A percentile compares a stretch with the other conserved stretches of the same genome.
Conservation (phyloP, 192 early-diverging fungal species). For the Mortierella alpina region DNA sequence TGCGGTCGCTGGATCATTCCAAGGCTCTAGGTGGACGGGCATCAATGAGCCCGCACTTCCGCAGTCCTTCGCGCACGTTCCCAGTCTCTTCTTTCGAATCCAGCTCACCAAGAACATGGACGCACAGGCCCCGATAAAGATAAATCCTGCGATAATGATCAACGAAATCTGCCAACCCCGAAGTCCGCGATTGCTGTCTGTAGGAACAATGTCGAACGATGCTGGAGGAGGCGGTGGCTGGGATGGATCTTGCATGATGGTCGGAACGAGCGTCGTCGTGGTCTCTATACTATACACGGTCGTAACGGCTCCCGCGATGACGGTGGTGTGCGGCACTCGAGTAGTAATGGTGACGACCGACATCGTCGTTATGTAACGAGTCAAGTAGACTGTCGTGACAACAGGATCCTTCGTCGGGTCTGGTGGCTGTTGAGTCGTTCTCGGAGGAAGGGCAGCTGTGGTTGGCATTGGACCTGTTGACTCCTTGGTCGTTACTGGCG, state of each 20-base stretch:
- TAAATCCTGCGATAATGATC: constrained; percentile 3
- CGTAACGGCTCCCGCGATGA: constrained; percentile 19
- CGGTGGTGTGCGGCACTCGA: constrained; percentile 20
- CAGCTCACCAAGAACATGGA: constrained; percentile 2
- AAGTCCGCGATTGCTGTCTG: background rate
- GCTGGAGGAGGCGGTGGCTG: constrained; percentile 16
- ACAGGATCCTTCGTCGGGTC: background rate
- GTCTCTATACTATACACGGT: constrained; percentile 11
- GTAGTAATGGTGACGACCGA: constrained; percentile 32
- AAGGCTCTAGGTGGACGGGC: constrained; percentile 11
- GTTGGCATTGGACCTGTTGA: background rate
- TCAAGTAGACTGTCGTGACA: constrained; percentile 18
- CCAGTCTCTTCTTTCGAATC: constrained; percentile 9
- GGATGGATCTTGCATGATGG: constrained; percentile 25
- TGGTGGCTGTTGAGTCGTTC: constrained; percentile 5
- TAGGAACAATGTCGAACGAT: background rate
- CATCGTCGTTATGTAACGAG: constrained; percentile 33
- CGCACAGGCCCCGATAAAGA: background rate
- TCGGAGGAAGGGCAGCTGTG: background rate
- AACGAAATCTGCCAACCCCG: constrained; percentile 23
- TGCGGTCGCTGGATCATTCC: constrained; percentile 3
- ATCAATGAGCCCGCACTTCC: background rate
- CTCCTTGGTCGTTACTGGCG: background rate
- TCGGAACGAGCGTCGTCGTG: constrained; percentile 6
- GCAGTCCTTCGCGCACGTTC: background rate